A percentile compares a stretch with the other conserved stretches of the same genome.
These are phyloP conservation scores for Colletotrichum aenigma DNA, from an alignment of 2,329 filamentous ascomycete genomes.

Conservation along the genomic window DNA sequence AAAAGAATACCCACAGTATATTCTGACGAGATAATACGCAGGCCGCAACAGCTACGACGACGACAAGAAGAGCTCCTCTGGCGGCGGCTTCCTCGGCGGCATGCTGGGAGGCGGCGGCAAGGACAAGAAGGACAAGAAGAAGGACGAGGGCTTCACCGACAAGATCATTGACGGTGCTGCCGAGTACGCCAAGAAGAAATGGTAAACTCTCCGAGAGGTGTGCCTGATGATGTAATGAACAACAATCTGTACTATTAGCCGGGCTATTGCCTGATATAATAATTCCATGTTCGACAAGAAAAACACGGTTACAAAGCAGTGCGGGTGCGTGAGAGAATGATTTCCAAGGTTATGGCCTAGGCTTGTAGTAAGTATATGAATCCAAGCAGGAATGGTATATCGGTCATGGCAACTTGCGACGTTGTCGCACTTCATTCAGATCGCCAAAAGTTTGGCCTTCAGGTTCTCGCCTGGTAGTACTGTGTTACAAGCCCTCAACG, in stretches of 20 bases:
- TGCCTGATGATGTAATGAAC: constrained; percentile 9
- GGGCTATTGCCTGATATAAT: neutral
- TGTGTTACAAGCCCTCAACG: constrained; percentile 11
- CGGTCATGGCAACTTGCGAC: neutral
- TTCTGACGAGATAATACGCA: neutral
- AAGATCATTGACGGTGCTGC: constrained; percentile 17
- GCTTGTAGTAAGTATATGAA: neutral
- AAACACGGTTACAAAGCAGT: neutral
- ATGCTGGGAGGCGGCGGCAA: constrained; percentile 10
- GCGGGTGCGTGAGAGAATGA: neutral
- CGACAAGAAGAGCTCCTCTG: neutral
- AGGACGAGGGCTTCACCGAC: constrained; percentile 7
- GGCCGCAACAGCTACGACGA: neutral
- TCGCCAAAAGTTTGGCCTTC: neutral
- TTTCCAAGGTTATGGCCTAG: neutral
- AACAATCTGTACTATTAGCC: constrained; percentile 1
- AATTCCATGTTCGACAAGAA: neutral
- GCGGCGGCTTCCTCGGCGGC: constrained; percentile 1
- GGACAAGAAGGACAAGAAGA: constrained; percentile 4
- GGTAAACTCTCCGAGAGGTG: neutral
- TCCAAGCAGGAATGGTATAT: neutral
- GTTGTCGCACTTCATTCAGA: neutral
- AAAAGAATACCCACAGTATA: rapidly evolving
- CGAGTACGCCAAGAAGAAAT: constrained; percentile 18
- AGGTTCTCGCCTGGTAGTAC: constrained; percentile 1